Evolutionary conservation across 2,329 filamentous ascomycete genomes (phyloP).

Genomic region (Simplicillium aogashimaense): DNA sequence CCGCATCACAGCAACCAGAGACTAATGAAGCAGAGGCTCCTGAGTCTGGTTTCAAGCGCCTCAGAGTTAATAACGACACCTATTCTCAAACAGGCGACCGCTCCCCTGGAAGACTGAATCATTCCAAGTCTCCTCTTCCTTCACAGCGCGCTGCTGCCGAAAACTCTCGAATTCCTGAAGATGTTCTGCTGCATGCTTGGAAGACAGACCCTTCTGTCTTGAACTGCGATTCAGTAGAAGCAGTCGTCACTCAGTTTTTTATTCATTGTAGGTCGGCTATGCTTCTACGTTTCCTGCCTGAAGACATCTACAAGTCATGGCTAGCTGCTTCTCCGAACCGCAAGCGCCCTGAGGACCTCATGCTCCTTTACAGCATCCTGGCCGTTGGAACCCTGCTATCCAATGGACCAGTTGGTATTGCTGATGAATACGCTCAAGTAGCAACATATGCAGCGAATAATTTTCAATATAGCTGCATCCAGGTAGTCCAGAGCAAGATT

Average conservation of each 20-base stretch:
- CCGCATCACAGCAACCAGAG: neutral
- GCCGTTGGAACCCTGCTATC: slow-evolving; percentile 27
- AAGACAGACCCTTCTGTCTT: slow-evolving; percentile 37
- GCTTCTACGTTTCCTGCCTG: slow-evolving; percentile 30
- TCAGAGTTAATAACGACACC: slow-evolving; percentile 35
- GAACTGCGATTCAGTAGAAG: slow-evolving; percentile 28
- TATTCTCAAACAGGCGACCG: slow-evolving; percentile 28
- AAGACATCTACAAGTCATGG: slow-evolving; percentile 28
- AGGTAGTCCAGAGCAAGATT: slow-evolving; percentile 58
- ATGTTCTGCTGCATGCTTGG: slow-evolving; percentile 38
- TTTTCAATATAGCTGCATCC: slow-evolving; percentile 28
- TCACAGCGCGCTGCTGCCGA: slow-evolving; percentile 27
- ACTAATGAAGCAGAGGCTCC: neutral
- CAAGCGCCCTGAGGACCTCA: slow-evolving; percentile 32
- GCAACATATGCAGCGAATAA: slow-evolving; percentile 43
- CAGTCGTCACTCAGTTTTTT: slow-evolving; percentile 31
- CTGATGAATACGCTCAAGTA: slow-evolving; percentile 34
- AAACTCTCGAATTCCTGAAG: slow-evolving; percentile 37
- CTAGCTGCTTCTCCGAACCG: slow-evolving; percentile 20
- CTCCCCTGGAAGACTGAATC: slow-evolving; percentile 22
- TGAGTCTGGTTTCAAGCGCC: slow-evolving; percentile 34
- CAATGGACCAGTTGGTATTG: slow-evolving; percentile 24
- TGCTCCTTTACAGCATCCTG: slow-evolving; percentile 34
- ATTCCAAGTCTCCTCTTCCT: slow-evolving; percentile 22
- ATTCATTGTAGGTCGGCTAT: slow-evolving; percentile 29